These are phyloP conservation scores for Ceratocystis alfenasii DNA, from an alignment of 2,329 filamentous ascomycete species.

Conservation along the genomic window DNA sequence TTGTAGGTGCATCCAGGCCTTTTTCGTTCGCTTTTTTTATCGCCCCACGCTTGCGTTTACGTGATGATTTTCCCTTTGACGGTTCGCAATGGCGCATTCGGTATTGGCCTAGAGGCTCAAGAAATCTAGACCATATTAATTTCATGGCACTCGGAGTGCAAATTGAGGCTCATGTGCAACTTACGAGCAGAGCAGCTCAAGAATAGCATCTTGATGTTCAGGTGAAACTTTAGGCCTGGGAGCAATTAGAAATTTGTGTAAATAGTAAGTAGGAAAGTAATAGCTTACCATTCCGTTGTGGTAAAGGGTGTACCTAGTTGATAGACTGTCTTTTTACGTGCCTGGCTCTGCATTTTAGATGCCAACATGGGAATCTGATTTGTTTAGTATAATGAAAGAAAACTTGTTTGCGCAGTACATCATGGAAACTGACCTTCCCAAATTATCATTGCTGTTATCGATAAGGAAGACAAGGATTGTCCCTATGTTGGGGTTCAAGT, in stretches of 20 bases:
- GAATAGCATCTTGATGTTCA: slow-evolving; percentile 49
- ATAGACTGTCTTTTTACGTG: slow-evolving; percentile 47
- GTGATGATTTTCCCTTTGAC: slow-evolving; percentile 51
- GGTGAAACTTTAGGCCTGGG: slow-evolving; percentile 48
- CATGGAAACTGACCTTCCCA: not conserved
- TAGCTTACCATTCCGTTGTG: slow-evolving; percentile 43
- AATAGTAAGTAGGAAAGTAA: not conserved
- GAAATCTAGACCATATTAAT: slow-evolving; percentile 36
- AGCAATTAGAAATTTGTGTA: not conserved
- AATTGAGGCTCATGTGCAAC: not conserved
- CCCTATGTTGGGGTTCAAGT: not conserved
- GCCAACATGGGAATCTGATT: not conserved
- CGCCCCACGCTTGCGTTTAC: slow-evolving; percentile 39
- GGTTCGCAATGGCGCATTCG: slow-evolving; percentile 41
- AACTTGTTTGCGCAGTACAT: not conserved
- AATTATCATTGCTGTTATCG: not conserved
- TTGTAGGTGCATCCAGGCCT: slow-evolving; percentile 13
- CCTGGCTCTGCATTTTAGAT: slow-evolving; percentile 10
- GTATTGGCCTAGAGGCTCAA: slow-evolving; percentile 52
- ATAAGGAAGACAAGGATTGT: not conserved
- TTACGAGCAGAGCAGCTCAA: slow-evolving; percentile 57
- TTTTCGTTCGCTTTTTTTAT: slow-evolving; percentile 25
- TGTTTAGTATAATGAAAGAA: not conserved
- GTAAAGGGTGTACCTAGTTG: slow-evolving; percentile 57
- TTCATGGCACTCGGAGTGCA: not conserved